These are phyloP conservation scores for Huntiella decipiens DNA, from an alignment of 2,329 filamentous ascomycete species.

Conservation along the genomic window DNA sequence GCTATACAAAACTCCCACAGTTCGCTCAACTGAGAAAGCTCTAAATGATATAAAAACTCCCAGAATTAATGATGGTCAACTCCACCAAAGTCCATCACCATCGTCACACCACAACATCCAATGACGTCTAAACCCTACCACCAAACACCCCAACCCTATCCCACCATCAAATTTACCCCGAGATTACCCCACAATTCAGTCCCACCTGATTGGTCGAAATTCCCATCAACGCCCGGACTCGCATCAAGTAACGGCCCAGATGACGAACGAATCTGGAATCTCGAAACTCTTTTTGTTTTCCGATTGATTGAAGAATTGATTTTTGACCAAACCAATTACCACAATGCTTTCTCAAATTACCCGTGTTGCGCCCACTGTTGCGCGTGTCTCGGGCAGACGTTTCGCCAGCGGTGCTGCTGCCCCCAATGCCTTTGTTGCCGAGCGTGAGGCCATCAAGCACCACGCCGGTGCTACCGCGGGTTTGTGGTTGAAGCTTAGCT, in stretches of 20 bases:
- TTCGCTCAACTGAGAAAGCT: too few species aligned
- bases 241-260: too few species aligned
- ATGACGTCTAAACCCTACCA: too few species aligned
- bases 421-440: conserved; percentile 73
- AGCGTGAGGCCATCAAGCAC: conserved; percentile 76
- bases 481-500: conserved; percentile 86
- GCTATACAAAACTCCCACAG: too few species aligned
- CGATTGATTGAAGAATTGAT: conserved; percentile 2
- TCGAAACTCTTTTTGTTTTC: conserved; percentile 3
- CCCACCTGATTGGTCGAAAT: neutral
- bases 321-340: conserved; percentile 12
- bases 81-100: too few species aligned
- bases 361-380: conserved; percentile 34
- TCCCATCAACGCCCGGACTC: neutral
- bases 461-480: conserved; percentile 80
- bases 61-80: too few species aligned
- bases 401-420: conserved; percentile 52
- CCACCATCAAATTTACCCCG: neutral
- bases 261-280: neutral
- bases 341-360: conserved; percentile 48
- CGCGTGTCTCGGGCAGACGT: conserved; percentile 50
- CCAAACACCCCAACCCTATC: neutral
- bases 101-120: too few species aligned
- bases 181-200: conserved; percentile 3
- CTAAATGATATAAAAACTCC: too few species aligned